Conservation (phyloP, 2,329 filamentous ascomycete genomes). For the Hypoxylon sp. region DNA sequence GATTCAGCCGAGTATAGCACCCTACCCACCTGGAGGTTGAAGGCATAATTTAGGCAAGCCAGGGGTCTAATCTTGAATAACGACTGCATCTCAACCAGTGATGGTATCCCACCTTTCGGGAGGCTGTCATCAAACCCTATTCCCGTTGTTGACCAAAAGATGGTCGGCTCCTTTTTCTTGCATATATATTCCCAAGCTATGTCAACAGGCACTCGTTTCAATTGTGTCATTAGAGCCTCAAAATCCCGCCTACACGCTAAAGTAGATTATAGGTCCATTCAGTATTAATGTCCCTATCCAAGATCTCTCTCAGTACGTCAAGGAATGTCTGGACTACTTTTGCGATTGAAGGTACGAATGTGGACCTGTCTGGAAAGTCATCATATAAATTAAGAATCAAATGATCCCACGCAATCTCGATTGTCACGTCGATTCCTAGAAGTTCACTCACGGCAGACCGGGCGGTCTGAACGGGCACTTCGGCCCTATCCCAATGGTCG, state of each 20-base stretch:
- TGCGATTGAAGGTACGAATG: conserved; percentile 58
- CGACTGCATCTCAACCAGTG: conserved; percentile 55
- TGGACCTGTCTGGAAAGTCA: conserved; percentile 57
- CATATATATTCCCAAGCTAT: conserved; percentile 39
- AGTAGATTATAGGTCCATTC: conserved; percentile 61
- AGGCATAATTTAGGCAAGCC: conserved; percentile 41
- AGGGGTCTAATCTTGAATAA: conserved; percentile 57
- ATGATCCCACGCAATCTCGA: conserved; percentile 44
- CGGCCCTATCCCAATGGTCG: conserved; percentile 59
- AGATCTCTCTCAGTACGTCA: conserved; percentile 57
- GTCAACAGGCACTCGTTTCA: conserved; percentile 53
- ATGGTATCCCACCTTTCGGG: conserved; percentile 53
- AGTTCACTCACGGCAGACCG: conserved; percentile 53
- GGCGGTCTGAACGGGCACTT: conserved; percentile 54
- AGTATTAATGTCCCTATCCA: conserved; percentile 59
- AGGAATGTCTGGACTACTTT: conserved; percentile 59
- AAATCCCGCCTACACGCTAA: conserved; percentile 52
- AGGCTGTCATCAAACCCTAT: conserved; percentile 59
- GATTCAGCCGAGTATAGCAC: too few species aligned
- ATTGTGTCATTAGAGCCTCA: conserved; percentile 51
- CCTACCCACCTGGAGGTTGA: too few species aligned
- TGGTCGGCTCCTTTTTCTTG: conserved; percentile 51
- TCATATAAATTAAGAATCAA: conserved; percentile 38
- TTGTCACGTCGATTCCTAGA: conserved; percentile 58
- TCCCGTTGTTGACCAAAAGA: conserved; percentile 58